Evolutionary conservation across 345 rosid species (phyloP).

Genomic region (Eucalyptus microcorys): DNA sequence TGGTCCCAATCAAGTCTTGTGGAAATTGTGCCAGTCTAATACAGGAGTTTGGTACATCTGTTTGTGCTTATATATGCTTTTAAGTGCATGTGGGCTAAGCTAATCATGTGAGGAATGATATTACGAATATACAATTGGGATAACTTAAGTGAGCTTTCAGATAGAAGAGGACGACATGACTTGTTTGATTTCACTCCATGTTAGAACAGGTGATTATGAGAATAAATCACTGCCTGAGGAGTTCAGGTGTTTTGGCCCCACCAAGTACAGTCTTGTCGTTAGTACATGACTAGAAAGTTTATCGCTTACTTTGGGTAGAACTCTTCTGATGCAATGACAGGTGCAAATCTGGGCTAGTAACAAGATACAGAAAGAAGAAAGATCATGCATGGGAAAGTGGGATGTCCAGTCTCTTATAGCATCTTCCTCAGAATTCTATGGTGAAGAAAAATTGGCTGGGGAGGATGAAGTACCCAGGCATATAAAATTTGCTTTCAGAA

Average conservation of each 20-base stretch:
- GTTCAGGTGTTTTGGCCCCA: neutral
- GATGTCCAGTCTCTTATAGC: conserved; percentile 62
- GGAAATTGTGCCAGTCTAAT: neutral
- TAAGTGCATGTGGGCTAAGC: neutral
- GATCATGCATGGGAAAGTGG: conserved; percentile 88
- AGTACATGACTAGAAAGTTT: neutral
- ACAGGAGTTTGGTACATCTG: neutral
- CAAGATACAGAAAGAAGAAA: conserved; percentile 69
- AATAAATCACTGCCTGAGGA: neutral
- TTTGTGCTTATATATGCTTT: neutral
- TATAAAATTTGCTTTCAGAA: conserved; percentile 61
- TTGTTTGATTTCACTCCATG: neutral
- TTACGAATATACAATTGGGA: neutral
- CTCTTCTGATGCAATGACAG: conserved; percentile 18
- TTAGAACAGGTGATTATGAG: neutral
- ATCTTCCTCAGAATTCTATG: conserved; percentile 63
- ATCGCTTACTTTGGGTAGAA: neutral
- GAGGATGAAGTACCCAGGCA: conserved; percentile 68
- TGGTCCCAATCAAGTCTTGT: neutral
- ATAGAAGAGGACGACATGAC: neutral
- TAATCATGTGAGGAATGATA: neutral
- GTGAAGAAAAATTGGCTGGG: conserved; percentile 46
- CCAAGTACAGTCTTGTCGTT: neutral
- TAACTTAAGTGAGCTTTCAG: neutral
- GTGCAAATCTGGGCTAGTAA: conserved; percentile 97